phyloP scores from a whole-genome alignment of 2,329 filamentous ascomycete genomes.

The Aspergillus brasiliensis region DNA sequence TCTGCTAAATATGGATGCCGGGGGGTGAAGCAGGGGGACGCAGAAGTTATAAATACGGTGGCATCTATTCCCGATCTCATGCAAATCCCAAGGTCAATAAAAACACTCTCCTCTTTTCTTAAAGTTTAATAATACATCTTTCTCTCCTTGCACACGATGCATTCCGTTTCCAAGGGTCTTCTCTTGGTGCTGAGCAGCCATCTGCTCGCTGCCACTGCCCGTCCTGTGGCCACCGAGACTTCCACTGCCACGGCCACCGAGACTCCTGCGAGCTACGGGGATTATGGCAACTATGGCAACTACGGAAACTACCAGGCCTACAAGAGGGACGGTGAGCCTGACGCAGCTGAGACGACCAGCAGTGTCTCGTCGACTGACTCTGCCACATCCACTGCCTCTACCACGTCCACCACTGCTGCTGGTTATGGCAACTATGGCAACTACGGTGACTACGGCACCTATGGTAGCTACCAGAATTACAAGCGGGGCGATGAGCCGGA shows the following conservation, averaged over 20 bases:
- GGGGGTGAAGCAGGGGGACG: not conserved
- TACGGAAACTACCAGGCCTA: conserved; percentile 6
- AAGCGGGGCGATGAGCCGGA: not conserved
- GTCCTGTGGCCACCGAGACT: conserved; percentile 8
- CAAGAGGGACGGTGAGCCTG: not conserved
- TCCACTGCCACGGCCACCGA: conserved; percentile 3
- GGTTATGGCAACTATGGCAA: conserved; percentile 3
- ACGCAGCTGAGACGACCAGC: not conserved
- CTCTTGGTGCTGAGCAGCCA: conserved; percentile 17
- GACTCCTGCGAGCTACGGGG: conserved; percentile 5
- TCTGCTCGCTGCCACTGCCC: conserved; percentile 13
- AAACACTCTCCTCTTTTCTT: not conserved
- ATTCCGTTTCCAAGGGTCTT: conserved; percentile 3
- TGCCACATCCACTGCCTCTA: not conserved
- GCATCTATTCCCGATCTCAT: not conserved
- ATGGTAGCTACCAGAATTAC: conserved; percentile 6
- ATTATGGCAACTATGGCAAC: conserved; percentile 22
- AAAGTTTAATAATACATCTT: not conserved
- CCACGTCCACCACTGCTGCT: not conserved
- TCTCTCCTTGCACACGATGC: not conserved
- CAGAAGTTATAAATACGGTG: conserved; percentile 6
- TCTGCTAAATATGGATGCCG: not conserved
- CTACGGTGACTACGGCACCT: conserved; percentile 6
- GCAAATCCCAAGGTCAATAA: not conserved
- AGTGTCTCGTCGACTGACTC: not conserved